Percentiles rank a stretch among this genome's conserved stretches.
Conservation (phyloP, 192 early-diverging fungal species). For the Entophlyctis helioformis region DNA sequence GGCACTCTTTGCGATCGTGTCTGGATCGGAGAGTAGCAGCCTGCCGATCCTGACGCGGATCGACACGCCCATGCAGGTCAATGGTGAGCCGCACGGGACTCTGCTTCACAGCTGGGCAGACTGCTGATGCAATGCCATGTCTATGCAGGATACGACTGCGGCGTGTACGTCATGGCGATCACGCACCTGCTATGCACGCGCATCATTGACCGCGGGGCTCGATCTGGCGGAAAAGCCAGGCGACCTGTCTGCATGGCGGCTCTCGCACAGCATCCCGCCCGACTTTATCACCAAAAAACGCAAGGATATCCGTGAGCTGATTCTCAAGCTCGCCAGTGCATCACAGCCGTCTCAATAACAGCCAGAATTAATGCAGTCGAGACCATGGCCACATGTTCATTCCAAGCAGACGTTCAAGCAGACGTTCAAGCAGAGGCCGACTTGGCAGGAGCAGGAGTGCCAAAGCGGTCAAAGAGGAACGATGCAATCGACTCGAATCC, state of each 20-base stretch:
- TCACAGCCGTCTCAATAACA: too few relatives aligned
- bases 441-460: too few relatives aligned
- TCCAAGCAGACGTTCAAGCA: too few relatives aligned
- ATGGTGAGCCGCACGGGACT: neutral
- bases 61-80: conserved; percentile 8
- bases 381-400: too few relatives aligned
- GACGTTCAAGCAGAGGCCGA: too few relatives aligned
- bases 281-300: too few relatives aligned
- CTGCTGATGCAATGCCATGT: neutral
- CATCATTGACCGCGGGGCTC: neutral
- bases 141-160: conserved; percentile 16
- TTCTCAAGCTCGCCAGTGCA: too few relatives aligned
- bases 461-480: conserved; percentile 22
- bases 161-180: conserved; percentile 10
- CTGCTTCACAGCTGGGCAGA: neutral
- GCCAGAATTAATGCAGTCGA: too few relatives aligned
- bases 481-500: conserved; percentile 19
- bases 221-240: conserved; percentile 4
- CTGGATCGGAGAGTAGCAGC: neutral
- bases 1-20: neutral
- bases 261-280: too few relatives aligned
- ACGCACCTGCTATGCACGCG: conserved; percentile 6
- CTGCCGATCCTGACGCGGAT: conserved; percentile 7
- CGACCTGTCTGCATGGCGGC: conserved; percentile 1
- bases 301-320: too few relatives aligned